These are phyloP conservation scores for Diddensiella santjacobensis DNA, from an alignment of 805 yeast genomes.

Conservation along the genomic window DNA sequence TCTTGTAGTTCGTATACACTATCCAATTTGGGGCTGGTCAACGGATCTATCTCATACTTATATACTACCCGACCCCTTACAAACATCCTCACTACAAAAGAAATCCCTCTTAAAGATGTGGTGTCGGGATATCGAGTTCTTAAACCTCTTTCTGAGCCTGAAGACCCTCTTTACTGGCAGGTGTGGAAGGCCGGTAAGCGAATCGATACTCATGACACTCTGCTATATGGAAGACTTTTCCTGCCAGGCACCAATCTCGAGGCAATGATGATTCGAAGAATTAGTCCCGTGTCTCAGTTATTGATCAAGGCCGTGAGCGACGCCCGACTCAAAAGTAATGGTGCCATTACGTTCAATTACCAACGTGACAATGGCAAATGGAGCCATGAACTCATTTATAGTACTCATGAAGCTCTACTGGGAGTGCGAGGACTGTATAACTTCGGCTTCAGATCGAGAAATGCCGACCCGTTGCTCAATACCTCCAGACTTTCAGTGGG, in stretches of 20 bases:
- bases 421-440: conserved; percentile 81
- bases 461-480: conserved; percentile 9
- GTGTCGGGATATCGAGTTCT: conserved; percentile 64
- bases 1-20: conserved; percentile 73
- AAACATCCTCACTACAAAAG: conserved; percentile 48
- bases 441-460: conserved; percentile 35
- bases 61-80: conserved; percentile 61
- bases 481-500: conserved; percentile 69
- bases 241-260: conserved; percentile 85
- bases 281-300: conserved; percentile 58
- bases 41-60: conserved; percentile 80
- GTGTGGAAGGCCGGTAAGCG: conserved; percentile 29
- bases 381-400: conserved; percentile 71
- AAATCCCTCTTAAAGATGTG: conserved; percentile 59
- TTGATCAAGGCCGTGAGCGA: conserved; percentile 73
- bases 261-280: conserved; percentile 72
- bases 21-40: conserved; percentile 57
- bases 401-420: conserved; percentile 76
- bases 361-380: conserved; percentile 63
- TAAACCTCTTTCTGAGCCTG: conserved; percentile 39
- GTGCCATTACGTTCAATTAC: conserved; percentile 43
- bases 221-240: conserved; percentile 81
- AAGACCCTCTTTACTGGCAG: conserved; percentile 26
- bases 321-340: conserved; percentile 49
- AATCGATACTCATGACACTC: conserved; percentile 34